Base-by-base conservation (phyloP, 2,329 filamentous ascomycete genomes). In the Diaporthe batatas region DNA sequence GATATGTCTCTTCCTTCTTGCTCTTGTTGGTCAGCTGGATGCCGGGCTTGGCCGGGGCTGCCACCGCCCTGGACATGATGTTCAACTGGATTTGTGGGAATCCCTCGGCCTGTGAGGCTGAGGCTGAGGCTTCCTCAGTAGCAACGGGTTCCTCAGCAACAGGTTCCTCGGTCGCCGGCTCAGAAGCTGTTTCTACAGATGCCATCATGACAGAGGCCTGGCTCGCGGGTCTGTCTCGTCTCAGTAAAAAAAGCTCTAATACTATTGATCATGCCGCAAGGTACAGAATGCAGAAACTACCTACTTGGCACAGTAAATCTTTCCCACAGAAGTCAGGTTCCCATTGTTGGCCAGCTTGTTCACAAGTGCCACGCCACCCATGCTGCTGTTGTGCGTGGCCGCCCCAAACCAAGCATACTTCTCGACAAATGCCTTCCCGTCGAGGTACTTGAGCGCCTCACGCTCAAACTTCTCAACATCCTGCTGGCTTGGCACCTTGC, bases 1-100 rank as follows among this genome's bases (percentile, higher is more conserved):
- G 81, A 77, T 82, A 84, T 0, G 77, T 79, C 72, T 80, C 71
- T 54, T 80, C 76, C 64, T 78, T 78, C 23, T 74, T 64, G 21
- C 80, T 80, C 68, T 80, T 80, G 77, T 84, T 83, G 73, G 77
- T 81, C n/a, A 84, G 76, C 32, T 78, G 74, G 70, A 84, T 82
- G 12, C 82, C 82, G 10, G 82, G 79, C 36, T 62, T 69, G 70
- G 54, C 68, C n/a, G 49, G 47, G 25, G 47, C 64, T 6, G 69
- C 59, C 53, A 57, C 59, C 32, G 49, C 51, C 71, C 51, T 29
- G 62, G 73, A 72, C 39, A 39, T 16, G 14, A 68, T 44, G 36
- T 72, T 47, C 49, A 67, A 39, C 14, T 67, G 44, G 11, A 67
- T 8, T 5, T 53, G 62, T 18, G 62, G 62, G 32, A 47, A 32